phyloP scores from a whole-genome alignment of 129 eudicot genomes.

The Deinandra increscens region DNA sequence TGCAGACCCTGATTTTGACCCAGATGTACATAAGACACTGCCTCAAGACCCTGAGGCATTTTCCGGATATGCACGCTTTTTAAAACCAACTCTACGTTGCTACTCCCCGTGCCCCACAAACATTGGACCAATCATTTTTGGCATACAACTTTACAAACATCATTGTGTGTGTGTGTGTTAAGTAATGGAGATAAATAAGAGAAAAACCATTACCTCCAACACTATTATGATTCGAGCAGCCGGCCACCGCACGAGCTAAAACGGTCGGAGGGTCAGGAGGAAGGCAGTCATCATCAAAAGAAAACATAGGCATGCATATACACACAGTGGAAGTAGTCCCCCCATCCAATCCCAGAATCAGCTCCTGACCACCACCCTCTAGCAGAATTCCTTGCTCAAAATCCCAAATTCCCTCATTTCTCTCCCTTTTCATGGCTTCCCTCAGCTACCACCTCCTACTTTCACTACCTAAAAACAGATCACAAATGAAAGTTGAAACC shows the following conservation, averaged over 20 bases:
- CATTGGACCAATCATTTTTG: background rate
- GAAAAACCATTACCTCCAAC: slow-evolving; percentile 63
- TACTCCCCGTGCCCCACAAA: background rate
- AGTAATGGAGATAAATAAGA: background rate
- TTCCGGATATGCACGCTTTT: no score
- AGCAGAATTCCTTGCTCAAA: slow-evolving; percentile 48
- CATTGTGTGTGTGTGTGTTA: background rate
- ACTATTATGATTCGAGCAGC: slow-evolving; percentile 93
- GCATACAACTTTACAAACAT: background rate
- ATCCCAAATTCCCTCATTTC: slow-evolving; percentile 67
- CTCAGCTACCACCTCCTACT: slow-evolving; percentile 9
- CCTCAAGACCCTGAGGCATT: no score
- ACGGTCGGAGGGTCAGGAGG: slow-evolving; percentile 70
- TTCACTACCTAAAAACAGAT: background rate
- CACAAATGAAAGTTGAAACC: slow-evolving; percentile 3
- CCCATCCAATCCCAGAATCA: slow-evolving; percentile 78
- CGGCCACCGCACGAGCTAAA: slow-evolving; percentile 87
- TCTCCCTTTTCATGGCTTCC: slow-evolving; percentile 56
- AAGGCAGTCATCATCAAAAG: slow-evolving; percentile 37
- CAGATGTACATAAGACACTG: no score
- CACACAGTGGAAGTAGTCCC: slow-evolving; percentile 77
- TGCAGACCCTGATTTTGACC: no score
- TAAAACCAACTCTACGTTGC: background rate
- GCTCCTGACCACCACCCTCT: slow-evolving; percentile 28
- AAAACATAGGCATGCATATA: slow-evolving; percentile 60